These are phyloP conservation scores for Aciculoconidium aculeatum DNA, from an alignment of 805 yeast species.

Conservation along the genomic window DNA sequence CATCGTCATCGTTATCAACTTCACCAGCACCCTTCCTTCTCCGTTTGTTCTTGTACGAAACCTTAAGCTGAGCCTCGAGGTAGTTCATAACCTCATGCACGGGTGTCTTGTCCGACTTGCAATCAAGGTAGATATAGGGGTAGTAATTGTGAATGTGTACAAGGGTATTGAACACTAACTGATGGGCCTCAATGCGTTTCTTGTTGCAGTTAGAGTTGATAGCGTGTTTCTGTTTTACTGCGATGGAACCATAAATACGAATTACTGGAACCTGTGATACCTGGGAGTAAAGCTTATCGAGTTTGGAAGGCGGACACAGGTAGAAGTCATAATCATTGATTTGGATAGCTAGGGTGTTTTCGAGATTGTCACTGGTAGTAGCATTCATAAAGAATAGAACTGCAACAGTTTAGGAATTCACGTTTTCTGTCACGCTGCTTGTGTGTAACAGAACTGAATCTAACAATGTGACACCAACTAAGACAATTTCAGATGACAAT, in stretches of 20 bases:
- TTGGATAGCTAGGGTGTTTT: constrained; percentile 33
- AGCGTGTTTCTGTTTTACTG: constrained; percentile 30
- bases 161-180: constrained; percentile 21
- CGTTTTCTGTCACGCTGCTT: too few relatives aligned
- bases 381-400: too few relatives aligned
- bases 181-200: constrained; percentile 2
- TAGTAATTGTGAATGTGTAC: constrained; percentile 80
- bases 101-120: constrained; percentile 36
- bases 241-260: constrained; percentile 67
- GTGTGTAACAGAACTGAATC: too few relatives aligned
- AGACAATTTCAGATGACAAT: too few relatives aligned
- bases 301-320: constrained; percentile 45
- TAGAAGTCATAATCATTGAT: constrained; percentile 64
- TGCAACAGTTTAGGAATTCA: too few relatives aligned
- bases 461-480: too few relatives aligned
- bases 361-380: background rate
- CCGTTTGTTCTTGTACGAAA: constrained; percentile 29
- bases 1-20: constrained; percentile 9
- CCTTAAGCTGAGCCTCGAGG: constrained; percentile 39
- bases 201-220: constrained; percentile 1
- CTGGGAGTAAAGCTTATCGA: constrained; percentile 42
- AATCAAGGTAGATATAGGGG: constrained; percentile 74
- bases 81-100: constrained; percentile 33
- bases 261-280: constrained; percentile 63
- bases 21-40: constrained; percentile 4